Evolutionary conservation across 2,329 filamentous ascomycete genomes (phyloP).

Genomic region (Hirsutella rhossiliensis): DNA sequence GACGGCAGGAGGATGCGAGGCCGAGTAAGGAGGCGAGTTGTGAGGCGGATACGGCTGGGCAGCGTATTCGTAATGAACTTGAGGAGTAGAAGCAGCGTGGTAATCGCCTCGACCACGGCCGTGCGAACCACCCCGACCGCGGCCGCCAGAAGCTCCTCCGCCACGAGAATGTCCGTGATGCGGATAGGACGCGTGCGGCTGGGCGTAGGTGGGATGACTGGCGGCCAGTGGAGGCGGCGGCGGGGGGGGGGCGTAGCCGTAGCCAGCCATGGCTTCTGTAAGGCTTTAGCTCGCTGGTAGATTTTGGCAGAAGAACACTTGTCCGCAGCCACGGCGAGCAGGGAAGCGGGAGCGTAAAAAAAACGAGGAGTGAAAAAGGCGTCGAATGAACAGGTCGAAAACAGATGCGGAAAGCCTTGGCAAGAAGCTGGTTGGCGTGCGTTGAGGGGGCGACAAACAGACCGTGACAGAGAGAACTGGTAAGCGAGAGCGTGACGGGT

Average conservation of each 20-base stretch:
- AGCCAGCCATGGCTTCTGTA: conserved; percentile 28
- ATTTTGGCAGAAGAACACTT: conserved; percentile 7
- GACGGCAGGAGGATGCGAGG: conserved; percentile 22
- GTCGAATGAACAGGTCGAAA: neutral
- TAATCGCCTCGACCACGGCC: conserved; percentile 27
- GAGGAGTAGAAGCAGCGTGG: conserved; percentile 21
- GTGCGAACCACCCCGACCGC: conserved; percentile 28
- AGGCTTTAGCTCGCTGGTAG: conserved; percentile 3
- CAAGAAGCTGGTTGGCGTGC: too few relatives aligned
- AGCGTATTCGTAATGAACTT: conserved; percentile 30
- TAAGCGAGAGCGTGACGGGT: too few relatives aligned
- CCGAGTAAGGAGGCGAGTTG: conserved; percentile 15
- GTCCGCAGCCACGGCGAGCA: conserved; percentile 2
- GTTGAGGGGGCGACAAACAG: neutral
- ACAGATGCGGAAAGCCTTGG: too few relatives aligned
- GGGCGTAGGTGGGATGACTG: conserved; percentile 24
- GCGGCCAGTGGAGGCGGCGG: conserved; percentile 33
- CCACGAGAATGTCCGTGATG: conserved; percentile 24
- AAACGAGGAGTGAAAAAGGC: neutral
- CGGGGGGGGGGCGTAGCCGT: conserved; percentile 43
- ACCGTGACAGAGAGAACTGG: neutral
- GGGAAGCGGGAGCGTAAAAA: neutral
- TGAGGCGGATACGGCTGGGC: conserved; percentile 23
- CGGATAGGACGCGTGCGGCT: conserved; percentile 24
- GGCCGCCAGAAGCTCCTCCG: conserved; percentile 22